Conservation (phyloP, 1,139 yeast species). For the Nadsonia starkeyi-henricii region DNA sequence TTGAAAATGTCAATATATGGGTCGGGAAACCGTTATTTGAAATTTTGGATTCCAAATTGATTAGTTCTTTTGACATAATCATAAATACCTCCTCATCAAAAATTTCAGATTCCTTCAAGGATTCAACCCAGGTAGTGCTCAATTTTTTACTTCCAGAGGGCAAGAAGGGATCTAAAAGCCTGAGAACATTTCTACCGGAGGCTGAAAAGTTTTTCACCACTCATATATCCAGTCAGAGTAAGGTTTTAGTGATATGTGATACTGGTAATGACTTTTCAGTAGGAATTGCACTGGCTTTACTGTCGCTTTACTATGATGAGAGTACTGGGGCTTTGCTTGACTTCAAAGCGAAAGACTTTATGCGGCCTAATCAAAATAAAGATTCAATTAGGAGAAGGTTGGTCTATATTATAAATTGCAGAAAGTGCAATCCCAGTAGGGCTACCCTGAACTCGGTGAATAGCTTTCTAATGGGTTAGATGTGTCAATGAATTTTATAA, state of each 20-base stretch:
- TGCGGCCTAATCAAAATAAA: constrained; percentile 28
- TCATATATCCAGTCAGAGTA: constrained; percentile 8
- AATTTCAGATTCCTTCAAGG: neutral
- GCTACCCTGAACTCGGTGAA: constrained; percentile 44
- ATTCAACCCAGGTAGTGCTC: neutral
- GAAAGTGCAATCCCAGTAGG: constrained; percentile 56
- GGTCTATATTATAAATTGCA: constrained; percentile 32
- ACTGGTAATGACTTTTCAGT: constrained; percentile 53
- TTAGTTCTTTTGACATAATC: constrained; percentile 1
- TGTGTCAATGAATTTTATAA: too few relatives aligned
- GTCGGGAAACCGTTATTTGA: constrained; percentile 8
- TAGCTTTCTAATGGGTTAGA: constrained; percentile 17
- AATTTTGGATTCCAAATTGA: neutral
- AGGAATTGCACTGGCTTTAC: constrained; percentile 40
- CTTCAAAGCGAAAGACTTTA: constrained; percentile 13
- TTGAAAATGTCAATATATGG: constrained; percentile 12
- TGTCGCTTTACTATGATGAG: constrained; percentile 33
- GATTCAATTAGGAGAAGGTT: constrained; percentile 44
- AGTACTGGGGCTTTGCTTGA: constrained; percentile 25
- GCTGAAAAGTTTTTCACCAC: constrained; percentile 10
- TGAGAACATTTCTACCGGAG: constrained; percentile 32
- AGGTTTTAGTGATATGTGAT: constrained; percentile 40
- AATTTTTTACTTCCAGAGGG: constrained; percentile 29
- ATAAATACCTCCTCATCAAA: constrained; percentile 9
- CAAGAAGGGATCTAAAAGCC: constrained; percentile 49